Conservation (phyloP, 257 asterid genomes). For the Jasminum sambac region DNA sequence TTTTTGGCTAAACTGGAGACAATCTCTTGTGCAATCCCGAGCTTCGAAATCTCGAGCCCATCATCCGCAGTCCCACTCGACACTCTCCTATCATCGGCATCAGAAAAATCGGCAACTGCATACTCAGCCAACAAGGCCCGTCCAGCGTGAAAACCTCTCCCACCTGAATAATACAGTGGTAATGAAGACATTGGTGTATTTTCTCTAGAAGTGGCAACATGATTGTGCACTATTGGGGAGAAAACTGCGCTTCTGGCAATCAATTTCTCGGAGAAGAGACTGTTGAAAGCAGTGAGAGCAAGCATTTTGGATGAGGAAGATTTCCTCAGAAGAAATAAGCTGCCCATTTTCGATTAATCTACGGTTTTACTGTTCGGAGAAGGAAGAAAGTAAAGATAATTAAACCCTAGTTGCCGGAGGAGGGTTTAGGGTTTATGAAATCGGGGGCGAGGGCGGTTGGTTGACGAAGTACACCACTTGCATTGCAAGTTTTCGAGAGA, state of each 20-base stretch:
- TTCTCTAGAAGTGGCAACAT: not conserved
- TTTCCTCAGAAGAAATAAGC: not conserved
- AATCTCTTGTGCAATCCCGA: slow-evolving; percentile 69
- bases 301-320: slow-evolving; percentile 27
- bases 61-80: slow-evolving; percentile 47
- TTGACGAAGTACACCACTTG: not conserved
- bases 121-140: slow-evolving; percentile 41
- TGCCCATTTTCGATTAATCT: not conserved
- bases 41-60: slow-evolving; percentile 87
- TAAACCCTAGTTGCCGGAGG: not conserved
- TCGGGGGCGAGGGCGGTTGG: slow-evolving; percentile 20
- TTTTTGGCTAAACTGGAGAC: slow-evolving; percentile 55
- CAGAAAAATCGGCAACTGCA: slow-evolving; percentile 66
- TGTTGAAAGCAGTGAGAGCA: slow-evolving; percentile 42
- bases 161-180: not conserved
- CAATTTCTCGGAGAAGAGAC: slow-evolving; percentile 35
- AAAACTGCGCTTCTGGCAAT: slow-evolving; percentile 23
- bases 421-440: slow-evolving; percentile 5
- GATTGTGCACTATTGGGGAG: slow-evolving; percentile 25
- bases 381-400: not conserved
- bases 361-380: not conserved
- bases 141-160: slow-evolving; percentile 55
- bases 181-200: slow-evolving; percentile 7
- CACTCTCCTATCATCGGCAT: slow-evolving; percentile 43
- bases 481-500: not conserved